Evolutionary conservation across 2,329 filamentous ascomycete genomes (phyloP).

Genomic region (Talaromyces marneffei): DNA sequence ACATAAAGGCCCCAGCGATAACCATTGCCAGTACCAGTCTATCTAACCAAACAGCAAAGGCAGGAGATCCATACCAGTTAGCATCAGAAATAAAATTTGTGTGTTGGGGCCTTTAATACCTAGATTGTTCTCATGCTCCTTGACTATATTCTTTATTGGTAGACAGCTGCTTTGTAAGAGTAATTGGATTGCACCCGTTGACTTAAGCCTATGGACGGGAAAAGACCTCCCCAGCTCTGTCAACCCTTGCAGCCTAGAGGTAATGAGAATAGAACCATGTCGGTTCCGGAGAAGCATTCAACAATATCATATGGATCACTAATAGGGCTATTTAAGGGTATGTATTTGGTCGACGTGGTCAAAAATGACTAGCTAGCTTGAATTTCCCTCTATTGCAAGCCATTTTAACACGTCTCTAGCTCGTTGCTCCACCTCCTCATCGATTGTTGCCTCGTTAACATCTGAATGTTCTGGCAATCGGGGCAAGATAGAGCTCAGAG

Average conservation of each 20-base stretch:
- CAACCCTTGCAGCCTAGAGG: neutral
- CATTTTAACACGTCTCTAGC: neutral
- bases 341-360: neutral
- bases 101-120: too few species aligned
- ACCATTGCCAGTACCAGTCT: neutral
- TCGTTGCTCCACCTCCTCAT: neutral
- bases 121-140: neutral
- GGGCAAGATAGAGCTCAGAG: constrained; percentile 17
- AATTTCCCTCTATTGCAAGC: neutral
- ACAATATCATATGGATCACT: neutral
- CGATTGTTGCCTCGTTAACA: neutral
- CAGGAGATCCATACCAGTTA: too few species aligned
- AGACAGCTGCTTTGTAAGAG: neutral
- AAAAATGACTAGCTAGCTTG: neutral
- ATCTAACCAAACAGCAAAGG: neutral
- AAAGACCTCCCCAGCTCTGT: neutral
- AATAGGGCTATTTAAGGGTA: too few species aligned
- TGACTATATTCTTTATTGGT: neutral
- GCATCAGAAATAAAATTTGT: neutral
- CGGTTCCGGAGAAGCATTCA: neutral
- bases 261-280: neutral
- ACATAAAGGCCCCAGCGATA: neutral
- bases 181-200: neutral
- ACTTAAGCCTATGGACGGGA: neutral
- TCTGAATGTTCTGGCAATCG: constrained; percentile 15